Evolutionary conservation across 176 grass and related monocot species (phyloP), one percentile per base, ranked within the genome.

Genomic region (Pharus latifolius): DNA sequence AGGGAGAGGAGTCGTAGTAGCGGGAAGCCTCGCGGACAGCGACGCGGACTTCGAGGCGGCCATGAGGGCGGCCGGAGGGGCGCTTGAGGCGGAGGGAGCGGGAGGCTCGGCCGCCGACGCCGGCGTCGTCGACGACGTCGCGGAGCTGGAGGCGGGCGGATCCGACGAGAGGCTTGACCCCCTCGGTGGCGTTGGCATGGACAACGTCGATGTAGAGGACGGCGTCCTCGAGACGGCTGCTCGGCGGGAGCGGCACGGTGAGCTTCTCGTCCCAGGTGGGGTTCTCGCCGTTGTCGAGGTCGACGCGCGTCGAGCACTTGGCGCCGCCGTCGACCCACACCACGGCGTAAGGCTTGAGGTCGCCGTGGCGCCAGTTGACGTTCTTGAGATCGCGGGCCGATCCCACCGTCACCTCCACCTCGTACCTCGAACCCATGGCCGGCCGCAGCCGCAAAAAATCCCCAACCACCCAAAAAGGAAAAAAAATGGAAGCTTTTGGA

Each of bases 231-330:
- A 84, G 56, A 43, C 75, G 60, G 17, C 56, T 1, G 2, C 63
- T 0, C 0, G 85, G 75, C 0, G 91, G 81, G 7, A 91, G 60
- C 5, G 82, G 82, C 8, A 91, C 44, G 31, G 33, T 0, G 46
- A 96, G 2, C 74, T 96, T 96, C 66, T 96, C 82, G 63, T 96
- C 85, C 92, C 92, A 96, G 13, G 3, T 15, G 0, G 92, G 92
- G 33, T n/a, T 67, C 3, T 80, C 82, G 76, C 20, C 79, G 65
- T 56, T 46, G 67, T 81, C 88, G 22, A 83, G 7, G 70, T 88
- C 88, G 4, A 83, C 91, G 65, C 77, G 78, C 48, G 88, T 73
- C 50, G 88, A 82, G 78, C 69, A 38, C 85, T 83, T 92, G 48
- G 78, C 18, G 38, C 73, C 78, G 26, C 42, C 63, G 54, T 93